A percentile compares a stretch with the other conserved stretches of the same genome.
phyloP scores from a whole-genome alignment of 2,329 filamentous ascomycete genomes.

The Fusarium hainanense region DNA sequence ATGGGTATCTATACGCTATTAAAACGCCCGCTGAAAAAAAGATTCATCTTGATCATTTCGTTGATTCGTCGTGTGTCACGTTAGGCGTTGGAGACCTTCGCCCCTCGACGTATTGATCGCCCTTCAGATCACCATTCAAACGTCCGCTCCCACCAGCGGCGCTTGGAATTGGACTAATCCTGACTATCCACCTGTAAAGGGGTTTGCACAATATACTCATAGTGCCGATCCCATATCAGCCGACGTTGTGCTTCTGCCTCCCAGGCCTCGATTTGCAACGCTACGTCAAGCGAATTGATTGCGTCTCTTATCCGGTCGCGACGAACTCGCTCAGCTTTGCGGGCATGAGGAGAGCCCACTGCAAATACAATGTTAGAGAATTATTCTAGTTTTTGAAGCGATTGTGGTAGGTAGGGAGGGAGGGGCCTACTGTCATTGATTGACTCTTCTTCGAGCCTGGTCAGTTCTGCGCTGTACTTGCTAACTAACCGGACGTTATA shows the following conservation, averaged over 20 bases:
- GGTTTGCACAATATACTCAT: too few species aligned
- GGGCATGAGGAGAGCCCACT: background rate
- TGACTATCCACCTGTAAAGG: too few species aligned
- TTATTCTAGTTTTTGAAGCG: too few species aligned
- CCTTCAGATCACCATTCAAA: background rate
- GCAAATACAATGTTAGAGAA: rapidly evolving
- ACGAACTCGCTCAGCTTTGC: background rate
- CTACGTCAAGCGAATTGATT: background rate
- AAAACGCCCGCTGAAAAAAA: too few species aligned
- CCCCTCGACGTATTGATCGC: too few species aligned
- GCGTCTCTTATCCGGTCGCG: background rate
- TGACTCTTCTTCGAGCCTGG: background rate
- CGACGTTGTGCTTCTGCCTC: background rate
- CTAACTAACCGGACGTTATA: constrained; percentile 5
- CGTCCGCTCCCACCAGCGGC: background rate
- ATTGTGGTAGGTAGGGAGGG: rapidly evolving
- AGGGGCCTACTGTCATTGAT: background rate
- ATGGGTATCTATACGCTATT: too few species aligned
- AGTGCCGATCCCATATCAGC: background rate
- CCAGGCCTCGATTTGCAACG: background rate
- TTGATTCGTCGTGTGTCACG: too few species aligned
- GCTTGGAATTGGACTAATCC: rapidly evolving
- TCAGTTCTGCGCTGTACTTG: background rate
- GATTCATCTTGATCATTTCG: too few species aligned
- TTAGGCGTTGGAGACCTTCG: too few species aligned